A percentile compares a stretch with the other conserved stretches of the same genome.
Conservation (phyloP, 2,329 filamentous ascomycete species). For the Ceratocystis ficicola region DNA sequence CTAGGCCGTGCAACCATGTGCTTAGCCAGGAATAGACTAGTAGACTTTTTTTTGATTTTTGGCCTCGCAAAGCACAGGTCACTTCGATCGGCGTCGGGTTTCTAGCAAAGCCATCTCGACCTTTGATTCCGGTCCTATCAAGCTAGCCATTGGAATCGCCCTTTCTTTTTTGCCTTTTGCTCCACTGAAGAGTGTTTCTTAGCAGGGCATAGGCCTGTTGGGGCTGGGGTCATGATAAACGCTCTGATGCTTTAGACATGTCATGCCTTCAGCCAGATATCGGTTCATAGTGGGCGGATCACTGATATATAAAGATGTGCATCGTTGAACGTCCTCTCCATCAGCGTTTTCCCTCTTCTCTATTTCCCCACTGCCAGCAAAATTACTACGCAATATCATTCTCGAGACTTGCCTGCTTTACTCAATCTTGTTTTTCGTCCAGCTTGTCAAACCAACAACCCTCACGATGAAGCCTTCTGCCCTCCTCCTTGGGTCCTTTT, state of each 20-base stretch:
- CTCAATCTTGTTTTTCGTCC: background rate
- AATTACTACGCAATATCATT: background rate
- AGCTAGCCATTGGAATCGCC: no score
- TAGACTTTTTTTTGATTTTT: background rate
- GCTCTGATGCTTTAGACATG: background rate
- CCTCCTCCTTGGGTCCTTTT: background rate
- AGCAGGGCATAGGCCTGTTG: background rate
- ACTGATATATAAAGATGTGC: background rate
- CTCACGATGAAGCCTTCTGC: background rate
- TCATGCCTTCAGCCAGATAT: background rate
- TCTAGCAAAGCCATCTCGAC: background rate
- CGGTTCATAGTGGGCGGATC: background rate
- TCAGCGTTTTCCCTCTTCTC: background rate
- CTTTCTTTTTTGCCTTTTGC: background rate
- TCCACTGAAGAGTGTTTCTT: background rate
- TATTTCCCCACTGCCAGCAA: background rate
- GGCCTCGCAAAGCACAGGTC: background rate
- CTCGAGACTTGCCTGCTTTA: background rate
- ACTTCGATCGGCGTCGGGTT: background rate
- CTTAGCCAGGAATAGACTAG: background rate
- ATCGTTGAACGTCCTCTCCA: background rate
- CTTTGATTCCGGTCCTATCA: background rate
- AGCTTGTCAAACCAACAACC: background rate
- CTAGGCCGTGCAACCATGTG: background rate
- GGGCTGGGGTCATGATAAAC: background rate